These are phyloP conservation scores for Alternaria sp. DNA, from an alignment of 2,329 filamentous ascomycete genomes.

Conservation along the genomic window DNA sequence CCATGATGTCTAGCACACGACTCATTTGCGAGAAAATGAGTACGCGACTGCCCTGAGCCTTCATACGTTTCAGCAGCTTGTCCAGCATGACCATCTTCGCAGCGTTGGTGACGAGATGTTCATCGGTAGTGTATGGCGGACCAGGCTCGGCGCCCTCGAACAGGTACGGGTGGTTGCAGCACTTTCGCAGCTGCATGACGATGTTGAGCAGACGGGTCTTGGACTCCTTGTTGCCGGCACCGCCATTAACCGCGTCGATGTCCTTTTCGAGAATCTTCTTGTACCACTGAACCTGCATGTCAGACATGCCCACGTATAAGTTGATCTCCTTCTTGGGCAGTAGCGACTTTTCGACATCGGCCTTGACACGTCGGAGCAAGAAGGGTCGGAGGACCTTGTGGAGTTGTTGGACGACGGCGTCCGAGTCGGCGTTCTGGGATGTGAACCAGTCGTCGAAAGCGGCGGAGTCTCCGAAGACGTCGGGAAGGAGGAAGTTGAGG, in stretches of 20 bases:
- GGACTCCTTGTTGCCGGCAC: slow-evolving; percentile 93
- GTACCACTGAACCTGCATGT: slow-evolving; percentile 99
- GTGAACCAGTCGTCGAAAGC: slow-evolving; percentile 99
- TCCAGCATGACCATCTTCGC: slow-evolving; percentile 98
- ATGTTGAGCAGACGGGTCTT: slow-evolving; percentile 98
- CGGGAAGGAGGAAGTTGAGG: slow-evolving; percentile 95
- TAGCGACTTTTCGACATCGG: slow-evolving; percentile 96
- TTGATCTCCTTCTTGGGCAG: slow-evolving; percentile 98
- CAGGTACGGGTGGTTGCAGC: slow-evolving; percentile 97
- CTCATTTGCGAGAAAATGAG: slow-evolving; percentile 99
- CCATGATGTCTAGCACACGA: slow-evolving; percentile 91
- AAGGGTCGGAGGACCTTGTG: slow-evolving; percentile 94
- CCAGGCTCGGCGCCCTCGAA: slow-evolving; percentile 98
- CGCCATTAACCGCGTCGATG: slow-evolving; percentile 97
- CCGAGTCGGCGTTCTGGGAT: slow-evolving; percentile 85
- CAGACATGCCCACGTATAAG: slow-evolving; percentile 95
- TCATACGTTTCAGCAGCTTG: slow-evolving; percentile 82
- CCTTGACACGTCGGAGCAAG: slow-evolving; percentile 93
- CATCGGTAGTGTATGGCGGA: slow-evolving; percentile 96
- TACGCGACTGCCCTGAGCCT: slow-evolving; percentile 89
- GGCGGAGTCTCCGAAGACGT: slow-evolving; percentile 95
- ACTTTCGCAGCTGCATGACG: slow-evolving; percentile 98
- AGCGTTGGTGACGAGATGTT: slow-evolving; percentile 90
- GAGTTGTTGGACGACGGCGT: slow-evolving; percentile 93
- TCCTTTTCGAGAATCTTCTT: slow-evolving; percentile 99